A percentile compares a stretch with the other conserved stretches of the same genome.
These are phyloP conservation scores for Fusarium decemcellulare DNA, from an alignment of 2,329 filamentous ascomycete species.

Conservation along the genomic window DNA sequence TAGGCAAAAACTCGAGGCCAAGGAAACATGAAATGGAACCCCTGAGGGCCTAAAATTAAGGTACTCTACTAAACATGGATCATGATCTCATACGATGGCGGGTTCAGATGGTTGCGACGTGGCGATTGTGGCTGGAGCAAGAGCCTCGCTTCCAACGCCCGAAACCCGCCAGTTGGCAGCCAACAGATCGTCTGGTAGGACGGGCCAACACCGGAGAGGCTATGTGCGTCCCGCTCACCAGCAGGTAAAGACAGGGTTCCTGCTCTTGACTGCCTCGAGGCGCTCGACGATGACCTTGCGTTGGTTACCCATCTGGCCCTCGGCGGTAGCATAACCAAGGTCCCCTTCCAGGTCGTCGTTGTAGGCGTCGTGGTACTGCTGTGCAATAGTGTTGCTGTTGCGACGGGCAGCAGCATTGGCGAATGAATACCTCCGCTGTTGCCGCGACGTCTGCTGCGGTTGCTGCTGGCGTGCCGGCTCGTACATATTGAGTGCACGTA, in stretches of 20 bases:
- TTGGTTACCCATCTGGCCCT: slow-evolving; percentile 91
- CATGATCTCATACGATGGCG: slow-evolving; percentile 12
- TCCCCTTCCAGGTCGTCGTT: slow-evolving; percentile 91
- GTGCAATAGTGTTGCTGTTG: slow-evolving; percentile 66
- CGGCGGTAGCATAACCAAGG: slow-evolving; percentile 92
- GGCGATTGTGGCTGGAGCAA: slow-evolving; percentile 10
- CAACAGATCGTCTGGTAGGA: slow-evolving; percentile 2
- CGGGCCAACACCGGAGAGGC: not conserved
- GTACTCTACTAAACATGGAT: slow-evolving; percentile 12
- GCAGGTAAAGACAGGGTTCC: slow-evolving; percentile 97
- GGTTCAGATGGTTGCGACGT: slow-evolving; percentile 16
- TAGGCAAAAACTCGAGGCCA: slow-evolving; percentile 11
- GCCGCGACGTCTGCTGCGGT: slow-evolving; percentile 48
- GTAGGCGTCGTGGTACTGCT: slow-evolving; percentile 71
- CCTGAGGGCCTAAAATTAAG: slow-evolving; percentile 23
- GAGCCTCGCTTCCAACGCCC: slow-evolving; percentile 3
- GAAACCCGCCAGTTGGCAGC: not conserved
- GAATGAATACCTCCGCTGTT: slow-evolving; percentile 69
- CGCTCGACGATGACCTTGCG: slow-evolving; percentile 97
- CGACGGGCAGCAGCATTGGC: slow-evolving; percentile 63
- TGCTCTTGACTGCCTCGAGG: slow-evolving; percentile 94
- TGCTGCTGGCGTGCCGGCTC: slow-evolving; percentile 59
- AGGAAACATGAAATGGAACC: slow-evolving; percentile 17
- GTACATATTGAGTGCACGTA: slow-evolving; percentile 60
- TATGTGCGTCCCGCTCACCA: slow-evolving; percentile 70